Base-by-base conservation (phyloP, 176 grass and related monocot species). In the Carex littledalei region DNA sequence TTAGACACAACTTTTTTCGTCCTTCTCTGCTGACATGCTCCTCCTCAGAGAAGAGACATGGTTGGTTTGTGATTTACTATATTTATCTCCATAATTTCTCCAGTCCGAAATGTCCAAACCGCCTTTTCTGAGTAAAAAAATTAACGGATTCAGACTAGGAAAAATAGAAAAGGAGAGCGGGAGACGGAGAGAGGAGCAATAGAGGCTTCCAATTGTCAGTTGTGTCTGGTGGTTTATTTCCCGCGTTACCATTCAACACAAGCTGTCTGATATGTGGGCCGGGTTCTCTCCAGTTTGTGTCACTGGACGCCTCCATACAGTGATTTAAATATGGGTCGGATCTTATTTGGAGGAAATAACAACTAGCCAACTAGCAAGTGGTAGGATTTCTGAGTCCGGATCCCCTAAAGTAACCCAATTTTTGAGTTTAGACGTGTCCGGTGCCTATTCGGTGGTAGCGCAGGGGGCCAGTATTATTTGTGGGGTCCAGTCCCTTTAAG, bases 21-120 rank as follows among this genome's bases (percentile, higher is more conserved):
- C 32, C 78, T 80, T 63, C 79, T 82, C 59, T 63, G 58, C 53
- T 82, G 34, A 24, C 41, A 22, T 45, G 34, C 54, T 82, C 79
- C 26, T 17, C 59, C 20, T 65, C 18, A 82, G 15, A 82, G 32
- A 79, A 56, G 14, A 26, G 76, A 82, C 53, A 39, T 80, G 37
- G 56, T 60, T 80, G 50, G 43, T 82, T 63, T 65, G 34, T 64
- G 21, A 65, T 63, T 82, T 82, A 63, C 79, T 82, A 82, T 82
- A 63, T 82, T 82, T 82, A 82, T 82, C 79, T 63, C 37, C 24
- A 21, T 16, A 65, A 65, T 63, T 21, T 62, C 61, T 82, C 53
- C 29, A 37, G 31, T 63, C 4, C 31, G 6, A 62, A 81, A 37
- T 58, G 52, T 53, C 13, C 0, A 35, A 34, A 58, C 77, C 6